phyloP scores from a whole-genome alignment of 2,329 filamentous ascomycete species.

The Fusarium continuum region DNA sequence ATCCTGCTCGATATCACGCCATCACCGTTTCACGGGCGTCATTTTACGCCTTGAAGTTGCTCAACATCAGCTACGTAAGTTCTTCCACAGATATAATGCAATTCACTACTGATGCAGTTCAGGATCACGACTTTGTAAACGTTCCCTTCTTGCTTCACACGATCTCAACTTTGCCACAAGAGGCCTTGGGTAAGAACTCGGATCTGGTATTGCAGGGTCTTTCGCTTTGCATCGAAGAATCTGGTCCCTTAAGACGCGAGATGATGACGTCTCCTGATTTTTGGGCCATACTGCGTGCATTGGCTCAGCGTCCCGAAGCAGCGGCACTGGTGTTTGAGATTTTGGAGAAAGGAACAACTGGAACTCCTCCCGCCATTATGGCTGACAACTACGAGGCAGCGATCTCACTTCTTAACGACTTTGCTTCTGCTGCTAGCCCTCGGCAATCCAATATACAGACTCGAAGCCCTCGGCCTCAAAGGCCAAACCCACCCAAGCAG shows the following conservation, averaged over 20 bases:
- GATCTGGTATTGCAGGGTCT: slow-evolving; percentile 81
- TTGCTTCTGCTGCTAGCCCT: slow-evolving; percentile 83
- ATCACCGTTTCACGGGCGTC: slow-evolving; percentile 85
- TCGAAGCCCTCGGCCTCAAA: slow-evolving; percentile 60
- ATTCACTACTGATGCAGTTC: slow-evolving; percentile 34
- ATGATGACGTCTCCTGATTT: slow-evolving; percentile 97
- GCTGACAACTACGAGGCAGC: slow-evolving; percentile 96
- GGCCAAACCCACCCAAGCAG: slow-evolving; percentile 43
- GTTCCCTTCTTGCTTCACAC: slow-evolving; percentile 91
- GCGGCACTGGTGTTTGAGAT: slow-evolving; percentile 85
- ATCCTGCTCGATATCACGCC: slow-evolving; percentile 80
- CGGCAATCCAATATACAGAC: slow-evolving; percentile 76
- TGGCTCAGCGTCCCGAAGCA: slow-evolving; percentile 75
- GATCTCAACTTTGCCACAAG: slow-evolving; percentile 86
- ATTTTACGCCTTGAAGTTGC: slow-evolving; percentile 84
- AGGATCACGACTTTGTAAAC: slow-evolving; percentile 91
- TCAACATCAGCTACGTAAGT: slow-evolving; percentile 86
- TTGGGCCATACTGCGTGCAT: slow-evolving; percentile 85
- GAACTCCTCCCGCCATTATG: slow-evolving; percentile 82
- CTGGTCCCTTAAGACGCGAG: slow-evolving; percentile 83
- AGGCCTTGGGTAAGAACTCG: slow-evolving; percentile 78
- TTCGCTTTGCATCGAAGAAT: slow-evolving; percentile 79
- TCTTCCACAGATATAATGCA: background rate
- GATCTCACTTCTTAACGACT: slow-evolving; percentile 85
- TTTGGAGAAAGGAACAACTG: slow-evolving; percentile 79